phyloP scores from a whole-genome alignment of 257 asterid genomes.

The Knoxia roxburghii region DNA sequence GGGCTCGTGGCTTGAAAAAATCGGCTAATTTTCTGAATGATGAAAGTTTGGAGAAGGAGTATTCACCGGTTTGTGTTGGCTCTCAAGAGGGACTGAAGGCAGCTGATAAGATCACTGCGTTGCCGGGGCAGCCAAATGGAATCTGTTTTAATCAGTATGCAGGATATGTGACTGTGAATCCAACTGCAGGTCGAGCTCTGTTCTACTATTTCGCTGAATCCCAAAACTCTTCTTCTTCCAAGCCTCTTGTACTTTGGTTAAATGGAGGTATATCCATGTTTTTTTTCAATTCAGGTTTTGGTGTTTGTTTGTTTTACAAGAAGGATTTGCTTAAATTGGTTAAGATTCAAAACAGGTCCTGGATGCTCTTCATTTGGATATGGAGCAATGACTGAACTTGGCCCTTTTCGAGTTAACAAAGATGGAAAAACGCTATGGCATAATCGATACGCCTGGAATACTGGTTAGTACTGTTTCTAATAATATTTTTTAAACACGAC shows the following conservation, averaged over 20 bases:
- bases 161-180: conserved; percentile 31
- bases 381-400: conserved; percentile 63
- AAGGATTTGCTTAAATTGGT: too few relatives aligned
- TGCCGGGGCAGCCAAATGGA: conserved; percentile 40
- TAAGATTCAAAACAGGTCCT: too few relatives aligned
- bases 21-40: neutral
- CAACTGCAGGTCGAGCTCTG: conserved; percentile 27
- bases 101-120: conserved; percentile 19
- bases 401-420: conserved; percentile 58
- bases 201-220: conserved; percentile 36
- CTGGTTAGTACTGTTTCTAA: conserved; percentile 22
- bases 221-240: conserved; percentile 21
- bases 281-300: too few relatives aligned
- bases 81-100: conserved; percentile 29
- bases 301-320: too few relatives aligned
- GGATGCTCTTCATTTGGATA: conserved; percentile 75
- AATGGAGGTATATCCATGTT: conserved; percentile 31
- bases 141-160: conserved; percentile 34
- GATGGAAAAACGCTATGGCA: conserved; percentile 53
- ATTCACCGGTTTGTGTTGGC: conserved; percentile 18
- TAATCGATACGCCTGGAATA: conserved; percentile 58
- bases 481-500: too few relatives aligned
- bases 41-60: neutral
- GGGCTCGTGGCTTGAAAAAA: conserved; percentile 11
- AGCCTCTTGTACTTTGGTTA: conserved; percentile 38